phyloP scores from a whole-genome alignment of 192 early-diverging fungal species.

The Phycomyces nitens region DNA sequence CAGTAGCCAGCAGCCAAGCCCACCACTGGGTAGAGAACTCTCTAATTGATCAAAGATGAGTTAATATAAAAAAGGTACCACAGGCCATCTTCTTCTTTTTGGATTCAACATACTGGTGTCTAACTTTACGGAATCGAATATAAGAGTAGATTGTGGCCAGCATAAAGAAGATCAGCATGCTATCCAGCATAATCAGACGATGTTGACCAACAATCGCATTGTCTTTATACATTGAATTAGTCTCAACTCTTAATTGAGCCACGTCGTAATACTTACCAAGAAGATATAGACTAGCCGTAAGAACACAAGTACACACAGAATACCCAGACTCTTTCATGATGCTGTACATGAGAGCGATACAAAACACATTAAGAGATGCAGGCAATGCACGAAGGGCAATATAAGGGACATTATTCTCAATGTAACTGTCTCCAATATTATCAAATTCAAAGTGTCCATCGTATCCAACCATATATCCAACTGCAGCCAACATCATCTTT shows the following conservation, averaged over 20 bases:
- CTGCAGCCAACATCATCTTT: slow-evolving; percentile 83
- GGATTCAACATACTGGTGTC: slow-evolving; percentile 21
- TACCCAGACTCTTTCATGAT: slow-evolving; percentile 88
- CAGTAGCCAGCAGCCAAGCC: slow-evolving; percentile 79
- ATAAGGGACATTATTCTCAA: slow-evolving; percentile 85
- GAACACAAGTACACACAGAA: slow-evolving; percentile 63
- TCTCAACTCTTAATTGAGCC: not conserved
- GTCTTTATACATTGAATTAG: slow-evolving; percentile 46
- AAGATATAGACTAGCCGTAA: slow-evolving; percentile 75
- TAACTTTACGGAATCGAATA: slow-evolving; percentile 78
- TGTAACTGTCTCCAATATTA: slow-evolving; percentile 90
- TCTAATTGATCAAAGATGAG: slow-evolving; percentile 32
- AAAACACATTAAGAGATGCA: slow-evolving; percentile 73
- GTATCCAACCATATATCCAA: slow-evolving; percentile 85
- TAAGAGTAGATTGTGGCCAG: slow-evolving; percentile 80
- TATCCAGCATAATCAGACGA: slow-evolving; percentile 90
- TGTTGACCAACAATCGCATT: slow-evolving; percentile 89
- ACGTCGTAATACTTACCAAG: slow-evolving; percentile 59
- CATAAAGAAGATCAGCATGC: slow-evolving; percentile 91
- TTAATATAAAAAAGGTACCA: not conserved
- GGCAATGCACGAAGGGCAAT: slow-evolving; percentile 77
- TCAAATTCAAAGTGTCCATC: slow-evolving; percentile 94
- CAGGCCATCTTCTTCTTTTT: no score
- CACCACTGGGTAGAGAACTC: slow-evolving; percentile 82
- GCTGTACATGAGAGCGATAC: slow-evolving; percentile 74